phyloP scores from a whole-genome alignment of 495 filamentous ascomycete genomes.

The Penicillium pancosmium region DNA sequence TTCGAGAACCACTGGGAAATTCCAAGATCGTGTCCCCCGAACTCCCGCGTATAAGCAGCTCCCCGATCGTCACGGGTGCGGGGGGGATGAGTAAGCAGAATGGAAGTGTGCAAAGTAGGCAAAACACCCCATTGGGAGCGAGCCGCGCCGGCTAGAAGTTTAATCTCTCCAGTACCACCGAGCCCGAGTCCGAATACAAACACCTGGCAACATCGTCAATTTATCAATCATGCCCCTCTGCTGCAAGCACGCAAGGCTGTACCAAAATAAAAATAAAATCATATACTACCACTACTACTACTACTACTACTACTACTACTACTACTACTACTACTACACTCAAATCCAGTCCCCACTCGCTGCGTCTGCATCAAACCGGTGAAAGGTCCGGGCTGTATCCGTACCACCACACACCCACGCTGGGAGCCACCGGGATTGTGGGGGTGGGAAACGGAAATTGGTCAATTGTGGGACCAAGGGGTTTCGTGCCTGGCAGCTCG shows the following conservation, averaged over 20 bases:
- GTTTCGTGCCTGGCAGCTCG: constrained; percentile 1
- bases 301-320: no score
- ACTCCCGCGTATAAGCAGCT: neutral
- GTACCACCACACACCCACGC: constrained; percentile 1
- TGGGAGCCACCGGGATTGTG: constrained; percentile 17
- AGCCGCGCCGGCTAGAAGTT: neutral
- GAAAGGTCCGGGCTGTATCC: neutral
- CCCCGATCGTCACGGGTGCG: constrained; percentile 6
- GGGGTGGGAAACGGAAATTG: constrained; percentile 10
- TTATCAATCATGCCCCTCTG: no score
- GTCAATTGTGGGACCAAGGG: constrained; percentile 13
- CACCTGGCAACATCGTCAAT: no score
- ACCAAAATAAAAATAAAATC: no score
- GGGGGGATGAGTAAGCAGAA: constrained; percentile 1
- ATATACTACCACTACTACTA: no score
- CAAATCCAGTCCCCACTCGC: neutral
- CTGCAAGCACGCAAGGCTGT: no score
- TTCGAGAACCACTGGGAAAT: neutral
- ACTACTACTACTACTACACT: no score
- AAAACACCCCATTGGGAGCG: no score
- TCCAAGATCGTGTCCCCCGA: neutral
- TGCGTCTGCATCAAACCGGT: neutral
- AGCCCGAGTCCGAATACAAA: no score
- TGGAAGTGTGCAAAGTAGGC: neutral
- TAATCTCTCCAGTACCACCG: neutral